Evolutionary conservation across 2,329 filamentous ascomycete species (phyloP), one percentile per base, ranked within the genome.

Genomic region (Alternaria ventricosa): DNA sequence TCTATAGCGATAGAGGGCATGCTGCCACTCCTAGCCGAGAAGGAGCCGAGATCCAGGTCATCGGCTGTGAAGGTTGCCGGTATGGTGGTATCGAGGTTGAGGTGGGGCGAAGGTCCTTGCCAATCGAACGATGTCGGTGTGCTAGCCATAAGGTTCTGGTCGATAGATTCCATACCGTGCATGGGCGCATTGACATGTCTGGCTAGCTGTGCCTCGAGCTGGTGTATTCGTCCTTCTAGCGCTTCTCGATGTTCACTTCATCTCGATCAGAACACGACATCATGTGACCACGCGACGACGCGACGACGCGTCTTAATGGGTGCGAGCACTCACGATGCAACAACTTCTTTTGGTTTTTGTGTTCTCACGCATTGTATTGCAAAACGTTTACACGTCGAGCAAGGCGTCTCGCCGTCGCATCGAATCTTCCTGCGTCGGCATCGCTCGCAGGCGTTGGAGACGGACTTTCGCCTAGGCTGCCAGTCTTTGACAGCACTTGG

Each of bases 361-460:
- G 74, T 77, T 64, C 78, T 73, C 50, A 78, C 61, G 64, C 78
- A 79, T 70, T 72, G 71, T 63, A 79, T 69, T 55, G 75, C 75
- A 65, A 79, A 79, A n/a, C 78, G 70, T 60, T 75, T 78, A 63
- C 78, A 79, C 28, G 78, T 79, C 30, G 75, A 69, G 55, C 78
- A 79, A 3, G 78, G 78, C 22, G 75, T 78, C 50, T 78, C 73
- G 50, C 78, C 78, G 54, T 79, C 78, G 56, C 78, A 79, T 33
- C 75, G 70, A 22, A 79, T 79, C 66, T 79, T 79, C 57, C 78
- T 65, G 28, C 78, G 67, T 27, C 78, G 69, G 63, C 78, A 79
- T 20, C 78, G 66, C 63, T 79, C 78, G 61, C 78, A 79, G 15
- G 78, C 78, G 60, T 79, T 79, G 45, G 77, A 78, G 10, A 79